Base-by-base conservation (phyloP, 2,329 filamentous ascomycete genomes). In the Pezicula neosporulosa region DNA sequence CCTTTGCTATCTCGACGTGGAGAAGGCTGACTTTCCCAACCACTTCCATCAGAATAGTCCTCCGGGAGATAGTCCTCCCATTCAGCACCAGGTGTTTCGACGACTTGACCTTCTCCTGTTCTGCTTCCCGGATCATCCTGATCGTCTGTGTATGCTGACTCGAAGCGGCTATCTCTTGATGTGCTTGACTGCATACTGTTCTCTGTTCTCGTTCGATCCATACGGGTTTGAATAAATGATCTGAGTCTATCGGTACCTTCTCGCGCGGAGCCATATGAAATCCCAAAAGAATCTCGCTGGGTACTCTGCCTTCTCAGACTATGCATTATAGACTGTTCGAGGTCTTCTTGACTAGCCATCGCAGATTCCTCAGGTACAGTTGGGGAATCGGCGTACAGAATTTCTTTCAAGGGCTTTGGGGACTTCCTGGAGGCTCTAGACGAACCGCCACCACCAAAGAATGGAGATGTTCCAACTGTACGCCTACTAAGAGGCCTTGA, bases 201-300 rank as follows among this genome's bases (percentile, higher is more conserved):
- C 21, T 49, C 48, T 8, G 57, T 58, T 35, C 46, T 56, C 0
- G 41, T 53, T 15, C 58, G 48, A 3, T 48, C 41, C 5, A 61
- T 36, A 2, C 55, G 57, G 16, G 50, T 54, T 44, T 60, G 53
- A 3, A 65, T 56, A 47, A 55, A 63, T 15, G 50, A 54, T 33
- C 55, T 50, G n/a, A 65, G 49, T 44, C 64, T 59, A 30, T 61
- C 52, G 1, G 62, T 65, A 6, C 60, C 58, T 51, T 66, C 63
- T 12, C 53, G 46, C 3, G 64, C 59, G n/a, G 54, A 39, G 4
- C 53, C 55, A 50, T 61, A 64, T 0, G 55, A 56, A 39, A 60
- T 58, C 1, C 55, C 58, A n/a, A 60, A 61, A 4, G 55, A 54
- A 48, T 65, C 59, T 7, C 56, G 50, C 3, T 52, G 44, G 6